phyloP scores from a whole-genome alignment of 1,284 basidiomycete species.

The Apiotrichum veenhuisii region DNA sequence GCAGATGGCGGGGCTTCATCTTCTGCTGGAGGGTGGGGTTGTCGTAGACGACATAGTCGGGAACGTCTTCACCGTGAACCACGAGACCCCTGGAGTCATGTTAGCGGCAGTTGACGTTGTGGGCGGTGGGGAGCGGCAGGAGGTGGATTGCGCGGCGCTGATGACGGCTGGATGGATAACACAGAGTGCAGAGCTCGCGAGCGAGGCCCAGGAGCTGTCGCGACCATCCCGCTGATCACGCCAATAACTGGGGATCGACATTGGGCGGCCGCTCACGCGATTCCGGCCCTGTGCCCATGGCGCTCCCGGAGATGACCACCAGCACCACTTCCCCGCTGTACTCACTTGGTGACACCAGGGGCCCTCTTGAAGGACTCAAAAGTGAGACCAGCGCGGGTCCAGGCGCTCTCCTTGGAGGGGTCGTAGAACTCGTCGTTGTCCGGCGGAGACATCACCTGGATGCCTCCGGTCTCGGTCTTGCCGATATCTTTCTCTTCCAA shows the following conservation, averaged over 20 bases:
- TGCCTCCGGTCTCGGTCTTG: background rate
- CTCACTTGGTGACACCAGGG: slow-evolving; percentile 44
- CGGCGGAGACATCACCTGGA: background rate
- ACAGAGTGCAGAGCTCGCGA: too few species aligned
- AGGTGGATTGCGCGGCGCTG: background rate
- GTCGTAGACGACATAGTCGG: slow-evolving; percentile 30
- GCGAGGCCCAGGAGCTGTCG: too few species aligned
- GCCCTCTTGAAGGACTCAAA: slow-evolving; percentile 51
- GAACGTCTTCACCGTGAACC: slow-evolving; percentile 34
- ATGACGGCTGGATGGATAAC: background rate
- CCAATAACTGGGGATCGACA: too few species aligned
- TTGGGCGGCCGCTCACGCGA: too few species aligned
- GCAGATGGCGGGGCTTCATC: slow-evolving; percentile 48
- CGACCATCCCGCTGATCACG: too few species aligned
- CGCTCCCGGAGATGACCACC: too few species aligned
- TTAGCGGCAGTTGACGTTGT: too few species aligned
- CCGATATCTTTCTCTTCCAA: slow-evolving; percentile 3
- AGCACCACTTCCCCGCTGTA: background rate
- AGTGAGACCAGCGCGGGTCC: slow-evolving; percentile 48
- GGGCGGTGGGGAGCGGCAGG: background rate
- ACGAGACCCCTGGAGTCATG: slow-evolving; percentile 29
- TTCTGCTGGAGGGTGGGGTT: slow-evolving; percentile 49
- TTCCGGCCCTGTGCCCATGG: too few species aligned
- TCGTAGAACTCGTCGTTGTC: slow-evolving; percentile 40
- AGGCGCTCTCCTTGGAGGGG: slow-evolving; percentile 44